Base-by-base conservation (phyloP, 2,329 filamentous ascomycete species). In the Aspergillus sp. region DNA sequence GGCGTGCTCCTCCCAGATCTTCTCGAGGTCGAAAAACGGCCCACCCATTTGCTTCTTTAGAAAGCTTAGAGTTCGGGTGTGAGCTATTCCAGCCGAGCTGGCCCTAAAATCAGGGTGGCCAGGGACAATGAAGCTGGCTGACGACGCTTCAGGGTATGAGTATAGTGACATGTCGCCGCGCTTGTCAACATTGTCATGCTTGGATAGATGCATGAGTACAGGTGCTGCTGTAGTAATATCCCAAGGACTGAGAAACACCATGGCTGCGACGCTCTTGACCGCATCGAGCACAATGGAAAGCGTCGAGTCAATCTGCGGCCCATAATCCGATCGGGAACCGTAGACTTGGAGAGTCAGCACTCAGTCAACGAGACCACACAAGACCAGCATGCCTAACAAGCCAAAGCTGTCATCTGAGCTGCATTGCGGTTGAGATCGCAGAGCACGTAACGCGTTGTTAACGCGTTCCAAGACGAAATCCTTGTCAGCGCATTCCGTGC, bases 1-100 rank as follows among this genome's bases (percentile, higher is more conserved):
- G 0, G 77, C 80, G 51, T 86, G 80, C 53, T 85, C 79, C 6
- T 84, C 78, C 81, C 81, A 86, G 26, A 86, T 75, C 0, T 68
- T 67, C 48, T 86, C 82, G 10, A 86, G 69, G 44, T 85, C 78
- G 45, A 86, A 83, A 40, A 67, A 71, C 0, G 80, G 80, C 0
- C 80, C 82, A 1, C 62, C 59, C 7, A 80, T 60, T 2, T 69
- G 57, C 4, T 67, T 66, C 47, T 83, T 83, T 4, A 86, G 50
- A 41, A 82, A 81, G 0, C 66, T 57, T 3, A 84, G 56, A 35
- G 66, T 76, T 2, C 81, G 67, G 0, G 78, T 80, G 49, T 85
- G 80, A 0, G 76, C n/a, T n/a, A 84, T 62, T 0, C 70, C 65
- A 19, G 78, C 79, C 0, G 69, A 59, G 4, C 65, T 55, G 37